phyloP scores from a whole-genome alignment of 495 filamentous ascomycete genomes.

The Penicillium pulvis region DNA sequence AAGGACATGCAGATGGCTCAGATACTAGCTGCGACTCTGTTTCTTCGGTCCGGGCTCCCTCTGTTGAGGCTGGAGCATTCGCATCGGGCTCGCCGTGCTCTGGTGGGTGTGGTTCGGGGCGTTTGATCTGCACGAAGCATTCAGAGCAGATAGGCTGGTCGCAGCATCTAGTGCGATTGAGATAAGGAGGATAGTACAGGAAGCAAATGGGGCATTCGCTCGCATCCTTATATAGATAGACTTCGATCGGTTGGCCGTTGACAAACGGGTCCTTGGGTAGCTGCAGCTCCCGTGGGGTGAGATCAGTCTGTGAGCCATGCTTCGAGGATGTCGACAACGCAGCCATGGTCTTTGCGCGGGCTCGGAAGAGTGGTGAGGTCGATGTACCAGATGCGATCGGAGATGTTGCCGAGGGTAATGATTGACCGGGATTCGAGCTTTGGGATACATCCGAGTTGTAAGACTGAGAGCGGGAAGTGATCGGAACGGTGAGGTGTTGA shows the following conservation, averaged over 20 bases:
- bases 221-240: slow-evolving; percentile 88
- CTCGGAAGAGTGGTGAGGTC: slow-evolving; percentile 63
- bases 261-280: slow-evolving; percentile 83
- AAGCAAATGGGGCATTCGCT: slow-evolving; percentile 96
- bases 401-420: slow-evolving; percentile 54
- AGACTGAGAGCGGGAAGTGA: slow-evolving; percentile 72
- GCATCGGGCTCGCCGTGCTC: slow-evolving; percentile 69
- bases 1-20: slow-evolving; percentile 91
- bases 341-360: slow-evolving; percentile 81
- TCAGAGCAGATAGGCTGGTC: slow-evolving; percentile 98
- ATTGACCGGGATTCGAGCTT: slow-evolving; percentile 47
- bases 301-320: slow-evolving; percentile 66
- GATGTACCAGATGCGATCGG: slow-evolving; percentile 60
- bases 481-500: slow-evolving; percentile 73
- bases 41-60: slow-evolving; percentile 35
- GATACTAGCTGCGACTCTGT: slow-evolving; percentile 72
- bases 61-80: slow-evolving; percentile 45
- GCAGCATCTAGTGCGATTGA: slow-evolving; percentile 95
- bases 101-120: slow-evolving; percentile 92
- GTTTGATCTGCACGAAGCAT: slow-evolving; percentile 98
- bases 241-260: slow-evolving; percentile 89
- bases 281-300: slow-evolving; percentile 74
- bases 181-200: slow-evolving; percentile 89
- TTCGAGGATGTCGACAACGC: slow-evolving; percentile 71
- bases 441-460: slow-evolving; percentile 67